Conservation (phyloP, 768 basidiomycete genomes). For the Suillus placidus region DNA sequence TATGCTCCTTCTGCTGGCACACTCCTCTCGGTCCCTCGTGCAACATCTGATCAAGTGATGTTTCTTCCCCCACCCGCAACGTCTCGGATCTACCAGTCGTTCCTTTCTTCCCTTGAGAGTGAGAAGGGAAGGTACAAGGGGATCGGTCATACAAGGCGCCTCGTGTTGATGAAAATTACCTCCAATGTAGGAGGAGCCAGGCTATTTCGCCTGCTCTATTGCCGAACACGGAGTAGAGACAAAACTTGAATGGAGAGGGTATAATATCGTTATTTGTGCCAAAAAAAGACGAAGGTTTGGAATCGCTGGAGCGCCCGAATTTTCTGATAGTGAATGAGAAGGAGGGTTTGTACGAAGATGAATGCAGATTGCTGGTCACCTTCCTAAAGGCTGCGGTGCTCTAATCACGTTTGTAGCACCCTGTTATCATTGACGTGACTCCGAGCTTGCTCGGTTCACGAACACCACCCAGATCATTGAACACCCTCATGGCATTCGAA, state of each 20-base stretch:
- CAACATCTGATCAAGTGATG: constrained; percentile 36
- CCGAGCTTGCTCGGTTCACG: no score
- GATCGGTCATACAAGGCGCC: constrained; percentile 22
- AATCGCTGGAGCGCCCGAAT: constrained; percentile 19
- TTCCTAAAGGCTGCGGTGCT: no score
- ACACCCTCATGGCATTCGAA: no score
- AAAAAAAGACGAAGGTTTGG: constrained; percentile 27
- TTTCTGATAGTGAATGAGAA: no score
- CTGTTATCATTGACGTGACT: no score
- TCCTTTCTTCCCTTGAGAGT: constrained; percentile 39
- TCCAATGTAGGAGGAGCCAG: constrained; percentile 24
- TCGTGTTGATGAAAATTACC: constrained; percentile 15
- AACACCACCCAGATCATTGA: no score
- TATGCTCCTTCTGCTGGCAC: constrained; percentile 31
- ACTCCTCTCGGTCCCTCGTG: constrained; percentile 40
- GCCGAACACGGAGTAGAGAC: constrained; percentile 24
- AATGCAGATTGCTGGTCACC: no score
- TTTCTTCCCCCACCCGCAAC: constrained; percentile 33
- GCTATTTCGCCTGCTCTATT: constrained; percentile 27
- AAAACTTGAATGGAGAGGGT: neutral
- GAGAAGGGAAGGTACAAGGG: constrained; percentile 28
- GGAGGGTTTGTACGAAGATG: no score
- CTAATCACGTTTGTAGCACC: no score
- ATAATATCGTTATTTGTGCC: constrained; percentile 24
- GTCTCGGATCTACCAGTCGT: constrained; percentile 40